Evolutionary conservation across 179 eudicot species (phyloP).

Genomic region (Silene noctiflora): DNA sequence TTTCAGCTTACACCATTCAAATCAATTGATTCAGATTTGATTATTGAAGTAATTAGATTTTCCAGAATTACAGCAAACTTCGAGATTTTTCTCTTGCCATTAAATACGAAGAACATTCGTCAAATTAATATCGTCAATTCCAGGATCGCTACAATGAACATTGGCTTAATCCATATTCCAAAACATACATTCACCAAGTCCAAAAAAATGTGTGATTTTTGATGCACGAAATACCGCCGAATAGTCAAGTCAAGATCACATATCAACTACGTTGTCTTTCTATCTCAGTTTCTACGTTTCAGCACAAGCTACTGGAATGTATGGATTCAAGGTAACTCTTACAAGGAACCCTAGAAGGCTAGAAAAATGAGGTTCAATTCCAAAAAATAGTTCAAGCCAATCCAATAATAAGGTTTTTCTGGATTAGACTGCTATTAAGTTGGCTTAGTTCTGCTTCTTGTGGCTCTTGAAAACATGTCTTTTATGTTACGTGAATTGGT

Average conservation of each 20-base stretch:
- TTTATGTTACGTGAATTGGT: slow-evolving; percentile 68
- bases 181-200: background rate
- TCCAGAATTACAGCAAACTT: background rate
- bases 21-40: slow-evolving; percentile 14
- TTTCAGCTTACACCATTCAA: background rate
- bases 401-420: background rate
- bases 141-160: background rate
- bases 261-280: background rate
- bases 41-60: slow-evolving; percentile 11
- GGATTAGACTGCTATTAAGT: slow-evolving; percentile 12
- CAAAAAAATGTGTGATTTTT: background rate
- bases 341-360: background rate
- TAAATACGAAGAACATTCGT: background rate
- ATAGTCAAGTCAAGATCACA: background rate
- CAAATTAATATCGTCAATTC: background rate
- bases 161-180: background rate
- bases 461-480: slow-evolving; percentile 82
- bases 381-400: background rate
- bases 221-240: background rate
- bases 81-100: background rate
- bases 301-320: background rate
- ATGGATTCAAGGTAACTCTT: background rate
- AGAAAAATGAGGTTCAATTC: background rate
- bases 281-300: background rate
- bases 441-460: slow-evolving; percentile 45